Evolutionary conservation across 129 eudicot genomes (phyloP), one percentile per base, ranked within the genome.

Genomic region (Mikania micrantha): DNA sequence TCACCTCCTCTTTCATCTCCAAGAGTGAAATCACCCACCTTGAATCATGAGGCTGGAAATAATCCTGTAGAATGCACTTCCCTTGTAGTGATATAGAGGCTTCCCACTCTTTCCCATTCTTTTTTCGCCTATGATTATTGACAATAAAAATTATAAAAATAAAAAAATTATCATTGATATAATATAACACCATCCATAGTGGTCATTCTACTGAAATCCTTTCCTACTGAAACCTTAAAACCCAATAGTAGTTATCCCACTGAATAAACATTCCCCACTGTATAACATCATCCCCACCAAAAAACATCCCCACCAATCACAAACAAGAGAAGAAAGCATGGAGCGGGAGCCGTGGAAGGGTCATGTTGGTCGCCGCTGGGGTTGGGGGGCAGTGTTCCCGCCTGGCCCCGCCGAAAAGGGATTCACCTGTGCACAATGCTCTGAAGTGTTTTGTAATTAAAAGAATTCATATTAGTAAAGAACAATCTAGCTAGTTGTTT

Each of bases 401-500:
- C n/a, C n/a, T n/a, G n/a, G n/a, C n/a, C n/a, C n/a, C n/a, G n/a
- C n/a, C n/a, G n/a, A n/a, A n/a, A n/a, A n/a, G n/a, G n/a, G n/a
- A n/a, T n/a, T n/a, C n/a, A 85, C 98, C 98, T 62, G 98, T 92
- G 87, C 98, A 92, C 66, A 92, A 56, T 20, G 98, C 96, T 84
- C 95, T 80, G 72, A 92, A 92, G 60, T 92, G 88, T 72, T 92
- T 96, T 92, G 94, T 83, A 81, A 67, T 45, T 4, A 38, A 42
- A 53, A 34, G 27, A 61, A 45, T 15, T 6, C 21, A 67, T n/a
- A n/a, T 32, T 34, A 65, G 60, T 67, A 9, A 8, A 69, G 0
- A 66, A 25, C 29, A 20, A 20, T 54, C 13, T 13, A 12, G 47
- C 15, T 11, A 28, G 1, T 12, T 27, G 27, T 66, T 22, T 68